Conservation (phyloP, 1,139 yeast genomes). For the Diutina sp. region DNA sequence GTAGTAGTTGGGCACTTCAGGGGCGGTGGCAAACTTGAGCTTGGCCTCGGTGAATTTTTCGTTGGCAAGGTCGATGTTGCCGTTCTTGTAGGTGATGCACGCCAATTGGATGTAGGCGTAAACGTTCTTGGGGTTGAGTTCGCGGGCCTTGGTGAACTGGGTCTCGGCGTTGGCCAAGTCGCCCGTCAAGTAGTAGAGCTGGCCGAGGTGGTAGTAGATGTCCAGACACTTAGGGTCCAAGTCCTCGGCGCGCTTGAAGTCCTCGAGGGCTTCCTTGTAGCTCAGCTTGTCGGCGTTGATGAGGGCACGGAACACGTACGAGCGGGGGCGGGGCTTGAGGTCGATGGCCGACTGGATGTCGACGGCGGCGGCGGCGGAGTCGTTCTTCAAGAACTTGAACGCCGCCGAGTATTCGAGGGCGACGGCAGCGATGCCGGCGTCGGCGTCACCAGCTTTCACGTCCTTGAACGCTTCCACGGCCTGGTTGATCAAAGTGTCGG, state of each 20-base stretch:
- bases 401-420: constrained; percentile 82
- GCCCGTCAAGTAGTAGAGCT: constrained; percentile 71
- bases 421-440: constrained; percentile 41
- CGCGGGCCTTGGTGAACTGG: constrained; percentile 68
- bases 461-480: constrained; percentile 44
- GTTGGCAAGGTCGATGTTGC: constrained; percentile 44
- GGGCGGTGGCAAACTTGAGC: constrained; percentile 68
- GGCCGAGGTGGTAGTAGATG: constrained; percentile 89
- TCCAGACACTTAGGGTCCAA: constrained; percentile 68
- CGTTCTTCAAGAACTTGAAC: constrained; percentile 65
- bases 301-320: constrained; percentile 75
- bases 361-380: constrained; percentile 37
- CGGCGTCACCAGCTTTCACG: constrained; percentile 13
- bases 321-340: constrained; percentile 66
- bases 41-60: constrained; percentile 63
- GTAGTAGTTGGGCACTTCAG: constrained; percentile 89
- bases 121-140: constrained; percentile 62
- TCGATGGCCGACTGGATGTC: constrained; percentile 54
- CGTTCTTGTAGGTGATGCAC: constrained; percentile 80
- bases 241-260: constrained; percentile 62
- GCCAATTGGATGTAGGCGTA: constrained; percentile 88
- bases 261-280: constrained; percentile 48
- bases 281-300: constrained; percentile 71
- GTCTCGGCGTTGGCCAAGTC: constrained; percentile 62
- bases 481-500: constrained; percentile 55